These are phyloP conservation scores for Arthrocladium fulminans DNA, from an alignment of 2,329 filamentous ascomycete genomes.

Conservation along the genomic window DNA sequence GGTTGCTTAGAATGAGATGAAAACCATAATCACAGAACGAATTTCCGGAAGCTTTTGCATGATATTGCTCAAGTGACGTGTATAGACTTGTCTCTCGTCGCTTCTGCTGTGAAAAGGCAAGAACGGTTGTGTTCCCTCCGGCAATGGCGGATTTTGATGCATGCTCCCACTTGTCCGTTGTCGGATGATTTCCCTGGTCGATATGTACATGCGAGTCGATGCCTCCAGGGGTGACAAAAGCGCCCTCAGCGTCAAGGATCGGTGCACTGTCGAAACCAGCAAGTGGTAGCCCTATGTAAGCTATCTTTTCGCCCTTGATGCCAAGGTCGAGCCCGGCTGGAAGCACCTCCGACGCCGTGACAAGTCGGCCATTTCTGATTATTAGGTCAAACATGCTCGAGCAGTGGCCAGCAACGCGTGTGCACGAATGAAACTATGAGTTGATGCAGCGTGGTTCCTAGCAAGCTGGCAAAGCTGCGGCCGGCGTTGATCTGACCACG, in stretches of 20 bases:
- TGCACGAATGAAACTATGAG: not conserved
- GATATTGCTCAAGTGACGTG: constrained; percentile 40
- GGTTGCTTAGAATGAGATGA: constrained; percentile 36
- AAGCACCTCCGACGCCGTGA: constrained; percentile 38
- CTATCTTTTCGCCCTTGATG: constrained; percentile 40
- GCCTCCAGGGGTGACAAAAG: constrained; percentile 33
- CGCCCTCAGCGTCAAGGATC: constrained; percentile 35
- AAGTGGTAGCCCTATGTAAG: constrained; percentile 35
- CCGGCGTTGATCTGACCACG: not conserved
- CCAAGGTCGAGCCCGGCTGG: constrained; percentile 39
- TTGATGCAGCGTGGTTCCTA: not conserved
- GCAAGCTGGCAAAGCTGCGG: not conserved
- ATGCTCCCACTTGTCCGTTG: constrained; percentile 38
- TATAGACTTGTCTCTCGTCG: constrained; percentile 39
- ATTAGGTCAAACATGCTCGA: constrained; percentile 29
- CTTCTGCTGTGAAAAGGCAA: constrained; percentile 49
- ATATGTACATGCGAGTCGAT: constrained; percentile 45
- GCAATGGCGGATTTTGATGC: constrained; percentile 49
- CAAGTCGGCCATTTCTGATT: constrained; percentile 36
- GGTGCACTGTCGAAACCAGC: constrained; percentile 27
- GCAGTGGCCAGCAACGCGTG: constrained; percentile 18
- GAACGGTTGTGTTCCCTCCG: constrained; percentile 51
- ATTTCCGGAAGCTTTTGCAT: constrained; percentile 36
- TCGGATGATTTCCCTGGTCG: constrained; percentile 27
- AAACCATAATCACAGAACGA: constrained; percentile 50